Percentiles rank a stretch among this genome's conserved stretches.
phyloP scores from a whole-genome alignment of 2,329 filamentous ascomycete species.

The Aspergillus sp. region DNA sequence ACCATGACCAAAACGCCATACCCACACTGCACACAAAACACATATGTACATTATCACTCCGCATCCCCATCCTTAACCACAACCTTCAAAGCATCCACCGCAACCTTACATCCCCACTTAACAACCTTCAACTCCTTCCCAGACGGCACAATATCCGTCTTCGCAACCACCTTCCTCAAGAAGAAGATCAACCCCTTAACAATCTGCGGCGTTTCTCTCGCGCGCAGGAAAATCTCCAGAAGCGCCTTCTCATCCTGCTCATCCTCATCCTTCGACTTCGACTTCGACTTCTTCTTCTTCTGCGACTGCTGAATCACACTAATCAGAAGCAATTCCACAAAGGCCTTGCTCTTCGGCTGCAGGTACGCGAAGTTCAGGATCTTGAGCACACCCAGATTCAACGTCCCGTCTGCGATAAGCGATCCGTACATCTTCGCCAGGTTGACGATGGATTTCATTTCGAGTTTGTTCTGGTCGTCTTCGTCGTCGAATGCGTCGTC shows the following conservation, averaged over 20 bases:
- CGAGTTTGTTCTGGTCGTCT: constrained; percentile 53
- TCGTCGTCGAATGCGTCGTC: constrained; percentile 59
- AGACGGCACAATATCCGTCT: constrained; percentile 59
- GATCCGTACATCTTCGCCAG: constrained; percentile 67
- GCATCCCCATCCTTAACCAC: constrained; percentile 23
- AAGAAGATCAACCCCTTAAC: constrained; percentile 78
- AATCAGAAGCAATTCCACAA: constrained; percentile 79
- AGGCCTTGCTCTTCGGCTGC: constrained; percentile 72
- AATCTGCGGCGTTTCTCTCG: constrained; percentile 66
- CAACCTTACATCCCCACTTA: constrained; percentile 47
- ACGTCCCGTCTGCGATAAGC: constrained; percentile 61
- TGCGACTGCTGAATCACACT: constrained; percentile 71
- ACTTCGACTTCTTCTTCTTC: constrained; percentile 28
- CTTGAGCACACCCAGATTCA: constrained; percentile 61
- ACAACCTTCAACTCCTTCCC: constrained; percentile 56
- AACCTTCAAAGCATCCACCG: constrained; percentile 44
- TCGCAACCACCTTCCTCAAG: constrained; percentile 71
- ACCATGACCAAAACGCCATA: constrained; percentile 1
- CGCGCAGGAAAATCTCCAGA: constrained; percentile 66
- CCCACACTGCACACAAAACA: neutral
- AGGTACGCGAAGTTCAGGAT: constrained; percentile 75
- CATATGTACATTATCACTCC: neutral
- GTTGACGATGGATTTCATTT: constrained; percentile 64
- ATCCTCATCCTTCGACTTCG: constrained; percentile 25
- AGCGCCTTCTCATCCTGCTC: constrained; percentile 59